Conservation (phyloP, 2,329 filamentous ascomycete genomes). For the Ophiostoma himal-ulmi region DNA sequence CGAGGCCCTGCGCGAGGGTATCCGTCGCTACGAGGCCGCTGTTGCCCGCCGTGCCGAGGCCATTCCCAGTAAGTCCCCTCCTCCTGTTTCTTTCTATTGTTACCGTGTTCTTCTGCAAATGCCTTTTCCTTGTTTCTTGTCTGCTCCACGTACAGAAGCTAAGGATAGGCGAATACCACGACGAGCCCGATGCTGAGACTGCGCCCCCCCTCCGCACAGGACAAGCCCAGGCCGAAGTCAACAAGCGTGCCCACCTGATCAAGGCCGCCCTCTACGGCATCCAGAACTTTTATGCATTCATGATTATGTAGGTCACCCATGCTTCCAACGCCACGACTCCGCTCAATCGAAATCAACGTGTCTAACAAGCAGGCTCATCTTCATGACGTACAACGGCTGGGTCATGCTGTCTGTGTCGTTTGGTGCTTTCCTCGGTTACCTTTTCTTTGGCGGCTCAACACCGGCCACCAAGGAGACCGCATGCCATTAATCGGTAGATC, state of each 20-base stretch:
- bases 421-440: conserved; percentile 82
- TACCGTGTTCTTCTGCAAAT: background rate
- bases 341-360: no score
- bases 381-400: conserved; percentile 99
- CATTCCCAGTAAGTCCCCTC: conserved; percentile 45
- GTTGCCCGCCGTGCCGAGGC: conserved; percentile 44
- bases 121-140: background rate
- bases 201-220: conserved; percentile 65
- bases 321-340: background rate
- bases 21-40: conserved; percentile 67
- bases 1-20: conserved; percentile 74
- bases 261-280: conserved; percentile 81
- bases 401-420: conserved; percentile 88
- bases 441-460: conserved; percentile 68
- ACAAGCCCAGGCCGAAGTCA: conserved; percentile 56
- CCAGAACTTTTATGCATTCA: conserved; percentile 98
- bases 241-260: conserved; percentile 65
- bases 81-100: no score
- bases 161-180: conserved; percentile 9
- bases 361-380: conserved; percentile 65
- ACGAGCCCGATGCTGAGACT: conserved; percentile 49
- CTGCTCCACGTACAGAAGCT: background rate
- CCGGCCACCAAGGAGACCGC: conserved; percentile 77
- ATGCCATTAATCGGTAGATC: conserved; percentile 59
- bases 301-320: conserved; percentile 81